phyloP scores from a whole-genome alignment of 2,329 filamentous ascomycete genomes.

The Rutstroemia sp. region DNA sequence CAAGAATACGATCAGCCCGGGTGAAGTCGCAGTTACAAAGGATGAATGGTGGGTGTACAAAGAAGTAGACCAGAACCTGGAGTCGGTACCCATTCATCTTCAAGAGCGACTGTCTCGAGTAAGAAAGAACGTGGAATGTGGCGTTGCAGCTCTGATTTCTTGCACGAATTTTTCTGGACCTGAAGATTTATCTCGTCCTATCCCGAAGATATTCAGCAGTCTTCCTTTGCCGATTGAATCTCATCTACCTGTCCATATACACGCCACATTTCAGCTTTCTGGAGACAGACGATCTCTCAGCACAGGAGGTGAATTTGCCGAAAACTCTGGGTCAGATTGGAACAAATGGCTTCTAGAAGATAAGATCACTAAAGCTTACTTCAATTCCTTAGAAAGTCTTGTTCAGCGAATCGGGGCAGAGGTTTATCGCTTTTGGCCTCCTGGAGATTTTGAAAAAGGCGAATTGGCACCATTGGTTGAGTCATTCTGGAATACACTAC shows the following conservation, averaged over 20 bases:
- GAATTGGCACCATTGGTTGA: slow-evolving; percentile 12
- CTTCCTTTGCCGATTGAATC: slow-evolving; percentile 16
- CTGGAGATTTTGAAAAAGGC: slow-evolving; percentile 7
- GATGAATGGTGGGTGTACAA: slow-evolving; percentile 19
- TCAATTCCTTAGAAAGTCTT: slow-evolving; percentile 20
- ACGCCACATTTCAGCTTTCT: slow-evolving; percentile 27
- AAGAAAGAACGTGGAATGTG: slow-evolving; percentile 20
- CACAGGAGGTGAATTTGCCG: slow-evolving; percentile 13
- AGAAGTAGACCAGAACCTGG: slow-evolving; percentile 11
- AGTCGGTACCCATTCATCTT: slow-evolving; percentile 4
- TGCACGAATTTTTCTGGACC: neutral
- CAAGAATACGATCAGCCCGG: slow-evolving; percentile 1
- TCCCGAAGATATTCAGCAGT: neutral
- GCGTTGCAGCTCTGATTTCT: slow-evolving; percentile 17
- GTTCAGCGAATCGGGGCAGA: slow-evolving; percentile 6
- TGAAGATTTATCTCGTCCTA: neutral
- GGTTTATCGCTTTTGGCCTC: slow-evolving; percentile 21
- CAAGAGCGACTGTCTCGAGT: slow-evolving; percentile 12
- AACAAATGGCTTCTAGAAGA: slow-evolving; percentile 22
- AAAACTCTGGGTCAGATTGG: slow-evolving; percentile 17
- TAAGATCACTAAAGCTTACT: slow-evolving; percentile 21
- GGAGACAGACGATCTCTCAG: slow-evolving; percentile 25
- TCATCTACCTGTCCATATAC: slow-evolving; percentile 24
- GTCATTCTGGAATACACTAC: slow-evolving; percentile 20
- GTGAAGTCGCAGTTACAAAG: slow-evolving; percentile 1